A percentile compares a stretch with the other conserved stretches of the same genome.
Conservation (phyloP, 129 eudicot species). For the Heracleum sosnowskyi region DNA sequence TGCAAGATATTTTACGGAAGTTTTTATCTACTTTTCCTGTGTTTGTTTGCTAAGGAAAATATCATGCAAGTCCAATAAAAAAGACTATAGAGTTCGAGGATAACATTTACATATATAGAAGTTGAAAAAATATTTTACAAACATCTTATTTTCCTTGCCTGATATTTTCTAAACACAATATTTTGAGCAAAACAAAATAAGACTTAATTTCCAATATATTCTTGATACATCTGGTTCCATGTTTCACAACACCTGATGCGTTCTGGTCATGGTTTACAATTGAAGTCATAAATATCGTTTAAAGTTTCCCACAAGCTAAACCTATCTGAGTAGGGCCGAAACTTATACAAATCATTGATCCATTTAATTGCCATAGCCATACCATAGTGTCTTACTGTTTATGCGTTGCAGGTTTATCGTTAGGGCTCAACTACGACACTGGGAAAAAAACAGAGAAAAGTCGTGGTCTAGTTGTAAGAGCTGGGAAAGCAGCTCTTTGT, state of each 20-base stretch:
- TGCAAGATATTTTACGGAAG: not conserved
- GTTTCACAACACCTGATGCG: not conserved
- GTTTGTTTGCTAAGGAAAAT: not conserved
- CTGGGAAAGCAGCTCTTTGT: conserved; percentile 61
- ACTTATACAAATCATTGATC: not conserved
- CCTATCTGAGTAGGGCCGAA: not conserved
- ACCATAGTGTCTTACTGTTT: not conserved
- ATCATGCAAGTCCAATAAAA: not conserved
- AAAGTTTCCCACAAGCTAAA: not conserved
- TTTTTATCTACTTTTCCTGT: not conserved
- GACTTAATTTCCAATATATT: not conserved
- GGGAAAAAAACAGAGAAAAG: conserved; percentile 30
- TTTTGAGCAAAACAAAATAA: not conserved
- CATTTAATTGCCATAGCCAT: not conserved
- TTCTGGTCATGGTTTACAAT: not conserved
- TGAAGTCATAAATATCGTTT: not conserved
- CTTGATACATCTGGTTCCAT: not conserved
- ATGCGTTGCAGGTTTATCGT: conserved; percentile 52
- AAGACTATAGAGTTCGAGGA: not conserved
- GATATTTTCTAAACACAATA: not conserved
- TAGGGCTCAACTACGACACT: conserved; percentile 44
- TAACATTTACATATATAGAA: not conserved
- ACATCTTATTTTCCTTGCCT: not conserved
- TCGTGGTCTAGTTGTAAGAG: conserved; percentile 65
- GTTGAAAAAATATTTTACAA: not conserved